Evolutionary conservation across 768 basidiomycete genomes (phyloP).

Genomic region (Suillus subalutaceus): DNA sequence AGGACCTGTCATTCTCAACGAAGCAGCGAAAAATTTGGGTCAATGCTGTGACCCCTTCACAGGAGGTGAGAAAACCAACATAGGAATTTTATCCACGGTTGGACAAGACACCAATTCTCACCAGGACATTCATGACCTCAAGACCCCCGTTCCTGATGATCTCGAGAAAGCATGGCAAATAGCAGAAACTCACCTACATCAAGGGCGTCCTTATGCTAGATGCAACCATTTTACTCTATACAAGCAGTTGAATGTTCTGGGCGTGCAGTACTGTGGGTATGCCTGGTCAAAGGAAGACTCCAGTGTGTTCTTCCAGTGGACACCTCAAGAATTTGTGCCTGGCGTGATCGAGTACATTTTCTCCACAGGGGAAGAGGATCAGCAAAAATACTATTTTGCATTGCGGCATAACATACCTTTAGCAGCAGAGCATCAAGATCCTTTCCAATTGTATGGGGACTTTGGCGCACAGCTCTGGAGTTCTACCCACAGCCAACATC

Average conservation of each 20-base stretch:
- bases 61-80: not conserved
- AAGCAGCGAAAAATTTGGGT: not conserved
- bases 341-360: not conserved
- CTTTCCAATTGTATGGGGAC: not conserved
- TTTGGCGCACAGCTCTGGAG: not conserved
- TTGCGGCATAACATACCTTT: not conserved
- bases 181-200: not conserved
- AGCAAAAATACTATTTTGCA: not conserved
- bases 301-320: not conserved
- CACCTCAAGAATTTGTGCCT: not conserved
- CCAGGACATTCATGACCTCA: not conserved
- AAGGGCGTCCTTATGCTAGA: not conserved
- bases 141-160: not conserved
- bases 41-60: not conserved
- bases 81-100: not conserved
- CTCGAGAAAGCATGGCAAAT: not conserved
- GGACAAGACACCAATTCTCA: not conserved
- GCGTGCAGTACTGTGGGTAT: not conserved
- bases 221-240: not conserved
- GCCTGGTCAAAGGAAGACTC: not conserved
- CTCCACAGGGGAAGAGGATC: not conserved
- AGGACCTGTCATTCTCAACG: not conserved
- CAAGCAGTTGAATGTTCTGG: not conserved
- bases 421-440: not conserved
- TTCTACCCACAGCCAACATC: not conserved